Evolutionary conservation across 2,329 filamentous ascomycete genomes (phyloP), one percentile per base, ranked within the genome.

Genomic region (Lasiodiplodia gonubiensis): DNA sequence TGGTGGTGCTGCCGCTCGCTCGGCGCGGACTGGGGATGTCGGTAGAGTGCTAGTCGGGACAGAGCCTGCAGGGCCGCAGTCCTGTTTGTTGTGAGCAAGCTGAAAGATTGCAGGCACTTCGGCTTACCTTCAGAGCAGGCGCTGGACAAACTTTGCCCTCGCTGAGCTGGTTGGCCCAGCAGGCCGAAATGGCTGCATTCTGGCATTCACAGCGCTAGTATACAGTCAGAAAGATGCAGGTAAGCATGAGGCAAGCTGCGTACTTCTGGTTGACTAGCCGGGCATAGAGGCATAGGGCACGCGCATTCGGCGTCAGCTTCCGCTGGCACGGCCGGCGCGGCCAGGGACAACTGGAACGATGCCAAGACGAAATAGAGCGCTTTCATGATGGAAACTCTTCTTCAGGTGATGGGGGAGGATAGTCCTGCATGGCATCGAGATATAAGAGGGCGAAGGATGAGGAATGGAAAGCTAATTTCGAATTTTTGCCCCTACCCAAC

Each of bases 401-500:
- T 39, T 6, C 3, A 7, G 30, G 11, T 16, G 46, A 8, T 27
- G 46, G 25, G 33, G 35, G n/a, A 35, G 18, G 23, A 25, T 23
- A 21, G 27, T n/a, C n/a, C 21, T 53, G 48, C 10, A 30, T n/a
- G 51, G 16, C 12, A 33, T 23, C 8, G 18, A n/a, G 42, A 21
- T 53, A 42, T 53, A 65, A 33, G 33, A 54, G 18, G 23, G 39
- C 18, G 12, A 46, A 18, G n/a, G 37, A 35, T 33, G 27, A 64
- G 52, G 63, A 66, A 66, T 54, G 63, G 25, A 57, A 33, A 54
- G 63, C 63, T 55, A 54, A 48, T 55, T 46, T 35, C 48, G 52
- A 57, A 55, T 55, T 66, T 66, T 55, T 57, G 42, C 48, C 46
- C 37, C 53, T 48, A 49, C 37, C 37, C 27, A 53, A 37, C 27